Base-by-base conservation (phyloP, 1,284 basidiomycete species). In the Trichosporon sp. region DNA sequence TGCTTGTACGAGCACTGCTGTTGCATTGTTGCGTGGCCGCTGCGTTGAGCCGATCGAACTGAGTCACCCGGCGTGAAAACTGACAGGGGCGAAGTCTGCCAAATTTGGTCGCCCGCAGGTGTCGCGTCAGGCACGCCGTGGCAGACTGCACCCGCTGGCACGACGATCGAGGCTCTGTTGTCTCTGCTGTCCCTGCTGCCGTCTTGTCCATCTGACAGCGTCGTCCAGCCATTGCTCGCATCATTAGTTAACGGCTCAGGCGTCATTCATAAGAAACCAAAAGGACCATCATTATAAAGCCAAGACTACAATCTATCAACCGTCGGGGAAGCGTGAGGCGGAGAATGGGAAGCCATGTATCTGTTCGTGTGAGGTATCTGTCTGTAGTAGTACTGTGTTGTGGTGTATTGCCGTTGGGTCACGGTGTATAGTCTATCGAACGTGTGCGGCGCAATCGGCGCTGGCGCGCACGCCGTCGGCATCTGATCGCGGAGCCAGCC, bases 221-320 rank as follows among this genome's bases (percentile, higher is more conserved):
- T n/a, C n/a, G n/a, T n/a, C n/a, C n/a, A n/a, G n/a, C n/a, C n/a
- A n/a, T n/a, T n/a, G n/a, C n/a, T n/a, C n/a, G n/a, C n/a, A n/a
- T n/a, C n/a, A n/a, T n/a, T n/a, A 13, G 21, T 18, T 23, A 60
- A 51, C 21, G 7, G 29, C 29, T 9, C 44, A 60, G 27, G 27
- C 56, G 56, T 60, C 18, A 60, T 60, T 32, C 56, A 60, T 60
- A 31, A 60, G 27, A 60, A 31, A 60, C 56, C 56, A 60, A 60
- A 32, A 60, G n/a, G n/a, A 29, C 18, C 23, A 56, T 13, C 51
- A 60, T 60, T 60, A 60, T 60, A 60, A 60, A 60, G 27, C 29
- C 56, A 60, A 60, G 27, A 60, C 56, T 60, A 60, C 56, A 60
- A 60, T 60, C 56, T 60, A 60, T 60, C 15, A 8, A 60, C 15